Conservation (phyloP, 768 basidiomycete genomes). For the Termitomyces eurrhizus region DNA sequence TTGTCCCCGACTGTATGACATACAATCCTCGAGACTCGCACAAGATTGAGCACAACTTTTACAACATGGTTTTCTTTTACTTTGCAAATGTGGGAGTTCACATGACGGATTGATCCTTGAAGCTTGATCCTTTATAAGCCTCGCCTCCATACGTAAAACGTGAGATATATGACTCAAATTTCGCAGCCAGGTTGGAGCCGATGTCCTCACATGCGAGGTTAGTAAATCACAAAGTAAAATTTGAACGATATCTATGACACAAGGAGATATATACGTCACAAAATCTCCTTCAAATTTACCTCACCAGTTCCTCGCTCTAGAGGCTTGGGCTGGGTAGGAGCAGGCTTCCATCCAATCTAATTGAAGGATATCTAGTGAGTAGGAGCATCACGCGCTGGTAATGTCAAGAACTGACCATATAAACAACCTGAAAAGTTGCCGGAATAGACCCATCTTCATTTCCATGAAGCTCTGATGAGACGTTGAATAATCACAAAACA, state of each 20-base stretch:
- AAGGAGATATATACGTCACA: conserved; percentile 19
- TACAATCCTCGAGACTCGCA: too few species aligned
- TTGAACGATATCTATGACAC: background rate
- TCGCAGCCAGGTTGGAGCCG: background rate
- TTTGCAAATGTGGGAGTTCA: too few species aligned
- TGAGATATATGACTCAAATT: background rate
- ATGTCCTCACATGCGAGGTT: background rate
- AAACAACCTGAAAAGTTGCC: conserved; percentile 95
- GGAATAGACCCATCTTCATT: conserved; percentile 80
- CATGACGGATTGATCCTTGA: too few species aligned
- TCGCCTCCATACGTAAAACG: background rate
- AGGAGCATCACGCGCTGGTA: background rate
- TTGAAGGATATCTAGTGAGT: background rate
- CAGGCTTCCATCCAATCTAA: conserved; percentile 47
- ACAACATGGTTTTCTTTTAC: too few species aligned
- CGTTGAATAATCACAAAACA: background rate
- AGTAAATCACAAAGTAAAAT: background rate
- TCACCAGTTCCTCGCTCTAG: conserved; percentile 43
- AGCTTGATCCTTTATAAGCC: too few species aligned
- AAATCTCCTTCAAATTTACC: conserved; percentile 38
- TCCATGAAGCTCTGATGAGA: conserved; percentile 70
- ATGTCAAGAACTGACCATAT: conserved; percentile 58
- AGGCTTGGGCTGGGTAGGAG: conserved; percentile 38
- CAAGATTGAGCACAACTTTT: too few species aligned
- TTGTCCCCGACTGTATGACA: too few species aligned